These are phyloP conservation scores for Metschnikowia vanudenii DNA, from an alignment of 805 yeast species.

Conservation along the genomic window DNA sequence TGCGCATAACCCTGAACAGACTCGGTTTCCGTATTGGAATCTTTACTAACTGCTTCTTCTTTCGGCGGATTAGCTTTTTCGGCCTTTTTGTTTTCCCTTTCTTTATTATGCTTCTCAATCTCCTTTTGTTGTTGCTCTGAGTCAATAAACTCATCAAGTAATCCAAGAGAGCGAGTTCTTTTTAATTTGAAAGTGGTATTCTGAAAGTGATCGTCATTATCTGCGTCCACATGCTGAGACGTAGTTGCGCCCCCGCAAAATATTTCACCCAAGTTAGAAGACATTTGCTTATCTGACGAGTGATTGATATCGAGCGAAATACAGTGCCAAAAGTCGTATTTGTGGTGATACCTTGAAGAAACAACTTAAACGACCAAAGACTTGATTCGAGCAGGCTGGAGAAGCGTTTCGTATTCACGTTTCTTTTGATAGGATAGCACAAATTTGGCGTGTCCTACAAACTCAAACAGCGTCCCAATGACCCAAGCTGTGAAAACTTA, in stretches of 20 bases:
- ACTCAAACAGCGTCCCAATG: background rate
- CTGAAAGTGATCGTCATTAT: constrained; percentile 67
- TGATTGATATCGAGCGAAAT: background rate
- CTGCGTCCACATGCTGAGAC: constrained; percentile 67
- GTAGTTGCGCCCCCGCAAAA: constrained; percentile 62
- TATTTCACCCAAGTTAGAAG: constrained; percentile 21
- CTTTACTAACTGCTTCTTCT: background rate
- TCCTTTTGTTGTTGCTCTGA: constrained; percentile 29
- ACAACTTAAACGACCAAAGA: background rate
- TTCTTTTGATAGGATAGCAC: background rate
- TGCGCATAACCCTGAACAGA: background rate
- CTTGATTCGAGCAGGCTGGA: background rate
- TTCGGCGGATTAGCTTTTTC: background rate
- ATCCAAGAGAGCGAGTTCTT: constrained; percentile 79
- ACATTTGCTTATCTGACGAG: constrained; percentile 6
- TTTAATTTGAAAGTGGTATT: constrained; percentile 71
- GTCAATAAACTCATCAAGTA: constrained; percentile 66
- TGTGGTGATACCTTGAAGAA: background rate
- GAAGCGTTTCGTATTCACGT: background rate
- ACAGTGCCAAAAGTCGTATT: background rate
- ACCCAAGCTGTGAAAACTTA: background rate
- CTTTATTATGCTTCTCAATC: constrained; percentile 16
- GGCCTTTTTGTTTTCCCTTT: constrained; percentile 8
- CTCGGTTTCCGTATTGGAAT: background rate
- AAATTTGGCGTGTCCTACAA: background rate